Evolutionary conservation across 352 stramenopile species (phyloP), one percentile per base, ranked within the genome.

Genomic region (Pythium myriotylum): DNA sequence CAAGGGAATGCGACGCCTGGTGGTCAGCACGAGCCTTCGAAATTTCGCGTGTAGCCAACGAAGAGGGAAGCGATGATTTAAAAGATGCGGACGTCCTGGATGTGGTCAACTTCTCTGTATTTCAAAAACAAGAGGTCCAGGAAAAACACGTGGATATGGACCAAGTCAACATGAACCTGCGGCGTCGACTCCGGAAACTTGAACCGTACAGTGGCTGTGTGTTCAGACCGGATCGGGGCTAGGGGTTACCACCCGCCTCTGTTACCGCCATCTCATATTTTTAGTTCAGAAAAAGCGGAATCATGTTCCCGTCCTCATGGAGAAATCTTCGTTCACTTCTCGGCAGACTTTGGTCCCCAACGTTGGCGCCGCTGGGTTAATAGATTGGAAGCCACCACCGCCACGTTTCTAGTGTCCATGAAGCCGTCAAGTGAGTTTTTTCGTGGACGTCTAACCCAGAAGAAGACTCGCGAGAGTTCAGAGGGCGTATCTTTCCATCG

Each of bases 201-300:
- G 59, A 67, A 67, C 59, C 43, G 59, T 60, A 37, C 52, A 67
- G 50, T 61, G 51, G 59, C 43, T 61, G 41, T 67, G 51, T 57
- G 59, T 61, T 67, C 51, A 67, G 59, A 54, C n/a, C 8, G 40
- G 1, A 35, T 27, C 6, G 40, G 24, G 59, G 59, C 1, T 67
- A 57, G 59, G 59, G 40, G 4, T 54, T n/a, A n/a, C 2, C 23
- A 48, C 4, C 16, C 16, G 6, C 0, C 17, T 27, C 19, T 29
- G 37, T 58, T 65, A 65, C 57, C 47, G 58, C 47, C 48, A 65
- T 58, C 48, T 32, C 48, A 45, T 6, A 29, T 43, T 12, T 16
- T 29, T 43, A n/a, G 13, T 3, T 43, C 13, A 4, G 4, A 16
- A 4, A 43, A 43, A 20, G 7, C 37, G 37, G n/a, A 43, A 20